Conservation (phyloP, 306 rosid species). For the Begonia fuchsioides region DNA sequence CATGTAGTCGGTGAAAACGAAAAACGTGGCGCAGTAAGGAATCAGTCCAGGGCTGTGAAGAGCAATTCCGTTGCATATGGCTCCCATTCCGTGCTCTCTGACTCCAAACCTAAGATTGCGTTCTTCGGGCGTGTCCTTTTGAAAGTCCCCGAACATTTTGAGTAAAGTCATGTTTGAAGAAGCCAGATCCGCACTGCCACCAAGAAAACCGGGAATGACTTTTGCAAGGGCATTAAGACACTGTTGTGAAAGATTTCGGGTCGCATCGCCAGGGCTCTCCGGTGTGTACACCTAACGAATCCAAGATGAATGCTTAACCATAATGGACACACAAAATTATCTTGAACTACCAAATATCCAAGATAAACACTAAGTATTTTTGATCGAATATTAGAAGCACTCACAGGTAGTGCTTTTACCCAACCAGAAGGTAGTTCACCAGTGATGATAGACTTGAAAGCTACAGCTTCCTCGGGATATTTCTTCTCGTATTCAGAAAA, state of each 20-base stretch:
- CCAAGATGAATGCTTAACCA: constrained; percentile 13
- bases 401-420: constrained; percentile 97
- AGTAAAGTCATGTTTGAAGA: constrained; percentile 97
- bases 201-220: constrained; percentile 88
- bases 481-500: constrained; percentile 87
- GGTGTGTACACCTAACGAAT: constrained; percentile 79
- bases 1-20: constrained; percentile 98
- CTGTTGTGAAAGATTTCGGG: constrained; percentile 76
- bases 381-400: constrained; percentile 4
- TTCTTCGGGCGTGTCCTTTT: constrained; percentile 72
- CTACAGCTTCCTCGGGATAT: constrained; percentile 69
- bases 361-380: no score
- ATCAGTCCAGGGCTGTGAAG: constrained; percentile 88
- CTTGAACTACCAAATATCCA: no score
- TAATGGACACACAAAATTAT: not conserved
- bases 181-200: constrained; percentile 98
- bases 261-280: constrained; percentile 87
- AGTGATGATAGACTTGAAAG: constrained; percentile 47
- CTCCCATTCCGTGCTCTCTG: constrained; percentile 97
- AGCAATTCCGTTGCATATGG: constrained; percentile 83
- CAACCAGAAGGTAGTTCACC: constrained; percentile 84
- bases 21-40: constrained; percentile 97
- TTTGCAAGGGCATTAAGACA: constrained; percentile 85
- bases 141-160: constrained; percentile 78
- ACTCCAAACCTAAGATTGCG: constrained; percentile 94